These are phyloP conservation scores for Stylosanthes scabra DNA, from an alignment of 331 rosid species.

Conservation along the genomic window DNA sequence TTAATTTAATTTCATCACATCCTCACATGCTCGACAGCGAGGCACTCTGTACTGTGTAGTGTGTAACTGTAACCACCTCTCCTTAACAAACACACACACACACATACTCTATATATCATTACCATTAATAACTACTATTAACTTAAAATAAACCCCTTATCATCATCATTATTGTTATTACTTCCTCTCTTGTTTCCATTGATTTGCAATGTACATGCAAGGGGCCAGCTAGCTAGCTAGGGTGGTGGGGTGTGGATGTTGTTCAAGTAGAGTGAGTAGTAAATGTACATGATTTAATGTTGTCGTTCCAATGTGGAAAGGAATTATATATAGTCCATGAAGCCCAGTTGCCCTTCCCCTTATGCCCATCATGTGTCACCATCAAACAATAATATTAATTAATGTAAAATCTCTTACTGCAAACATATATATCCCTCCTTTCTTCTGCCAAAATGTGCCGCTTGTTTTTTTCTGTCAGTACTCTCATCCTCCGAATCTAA, in stretches of 20 bases:
- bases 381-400: slow-evolving; percentile 33
- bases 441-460: slow-evolving; percentile 35
- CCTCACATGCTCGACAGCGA: slow-evolving; percentile 93
- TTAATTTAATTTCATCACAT: no score
- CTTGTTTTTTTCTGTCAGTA: slow-evolving; percentile 42
- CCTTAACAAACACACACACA: slow-evolving; percentile 46
- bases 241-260: no score
- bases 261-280: background rate
- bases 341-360: slow-evolving; percentile 35
- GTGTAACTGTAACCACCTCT: background rate
- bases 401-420: background rate
- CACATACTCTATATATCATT: background rate
- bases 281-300: slow-evolving; percentile 30
- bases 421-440: slow-evolving; percentile 34
- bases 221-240: no score
- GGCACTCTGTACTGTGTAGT: slow-evolving; percentile 54
- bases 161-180: no score
- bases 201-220: no score
- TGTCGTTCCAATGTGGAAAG: slow-evolving; percentile 40
- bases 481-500: slow-evolving; percentile 20
- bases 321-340: slow-evolving; percentile 20
- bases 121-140: no score
- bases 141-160: no score
- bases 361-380: slow-evolving; percentile 48
- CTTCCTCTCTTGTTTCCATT: no score